Conservation (phyloP, 352 stramenopile species). For the Phytophthora colocasiae region DNA sequence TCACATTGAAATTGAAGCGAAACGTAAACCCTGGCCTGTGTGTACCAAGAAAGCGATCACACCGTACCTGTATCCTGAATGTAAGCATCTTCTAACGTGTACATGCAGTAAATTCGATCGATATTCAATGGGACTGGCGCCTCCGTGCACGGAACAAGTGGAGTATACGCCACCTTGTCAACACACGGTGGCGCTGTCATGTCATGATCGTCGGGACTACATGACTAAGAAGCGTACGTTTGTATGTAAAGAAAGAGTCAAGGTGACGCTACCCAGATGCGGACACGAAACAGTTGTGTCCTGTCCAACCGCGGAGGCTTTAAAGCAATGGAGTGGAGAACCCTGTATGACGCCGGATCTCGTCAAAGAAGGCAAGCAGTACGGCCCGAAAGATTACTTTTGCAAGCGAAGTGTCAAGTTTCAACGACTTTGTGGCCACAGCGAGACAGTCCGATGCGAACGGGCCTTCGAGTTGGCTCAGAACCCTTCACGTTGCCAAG, state of each 20-base stretch:
- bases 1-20: constrained; percentile 50
- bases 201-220: constrained; percentile 59
- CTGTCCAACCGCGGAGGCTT: constrained; percentile 52
- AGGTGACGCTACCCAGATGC: constrained; percentile 65
- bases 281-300: constrained; percentile 57
- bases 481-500: constrained; percentile 49
- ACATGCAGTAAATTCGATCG: constrained; percentile 73
- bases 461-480: constrained; percentile 74
- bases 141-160: constrained; percentile 59
- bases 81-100: constrained; percentile 71
- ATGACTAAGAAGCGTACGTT: constrained; percentile 35
- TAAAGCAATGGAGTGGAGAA: constrained; percentile 61
- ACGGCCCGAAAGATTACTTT: constrained; percentile 74
- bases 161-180: constrained; percentile 72
- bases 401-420: constrained; percentile 72
- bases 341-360: constrained; percentile 41
- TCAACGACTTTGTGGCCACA: constrained; percentile 68
- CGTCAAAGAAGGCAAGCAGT: constrained; percentile 66
- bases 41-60: constrained; percentile 67
- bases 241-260: constrained; percentile 64
- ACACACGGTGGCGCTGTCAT: constrained; percentile 68
- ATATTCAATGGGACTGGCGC: constrained; percentile 47
- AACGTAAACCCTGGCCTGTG: constrained; percentile 42
- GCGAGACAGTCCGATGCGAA: constrained; percentile 61
- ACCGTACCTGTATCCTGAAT: constrained; percentile 75